Conservation (phyloP, 1,284 basidiomycete species). For the Melanopsichium pennsylvanicum region DNA sequence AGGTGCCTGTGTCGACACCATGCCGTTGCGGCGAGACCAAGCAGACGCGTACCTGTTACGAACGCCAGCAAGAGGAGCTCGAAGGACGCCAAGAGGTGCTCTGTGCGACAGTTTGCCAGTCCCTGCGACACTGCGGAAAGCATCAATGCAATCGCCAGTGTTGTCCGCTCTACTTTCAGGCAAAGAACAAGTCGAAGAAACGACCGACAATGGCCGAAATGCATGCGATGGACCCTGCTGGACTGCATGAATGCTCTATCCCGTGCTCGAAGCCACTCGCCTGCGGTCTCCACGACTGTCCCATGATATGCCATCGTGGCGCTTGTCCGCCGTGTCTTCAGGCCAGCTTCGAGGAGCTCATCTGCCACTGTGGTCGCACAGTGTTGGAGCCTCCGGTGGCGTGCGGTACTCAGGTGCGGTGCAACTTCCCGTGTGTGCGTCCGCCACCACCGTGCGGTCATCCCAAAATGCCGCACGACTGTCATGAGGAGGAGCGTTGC, state of each 20-base stretch:
- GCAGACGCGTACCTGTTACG: conserved; percentile 48
- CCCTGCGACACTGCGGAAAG: conserved; percentile 56
- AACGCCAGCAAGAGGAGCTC: conserved; percentile 38
- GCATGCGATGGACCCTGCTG: conserved; percentile 56
- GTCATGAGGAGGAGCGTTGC: conserved; percentile 60
- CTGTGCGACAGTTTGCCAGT: conserved; percentile 53
- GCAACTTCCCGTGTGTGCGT: conserved; percentile 61
- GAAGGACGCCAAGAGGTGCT: conserved; percentile 53
- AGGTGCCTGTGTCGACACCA: conserved; percentile 51
- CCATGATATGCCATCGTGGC: conserved; percentile 61
- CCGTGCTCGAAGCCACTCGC: conserved; percentile 56
- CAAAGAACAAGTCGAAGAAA: conserved; percentile 50
- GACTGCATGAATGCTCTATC: conserved; percentile 58
- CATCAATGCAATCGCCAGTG: conserved; percentile 58
- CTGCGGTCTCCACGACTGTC: conserved; percentile 59
- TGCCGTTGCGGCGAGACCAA: conserved; percentile 63
- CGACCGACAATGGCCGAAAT: conserved; percentile 46
- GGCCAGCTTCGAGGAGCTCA: conserved; percentile 61
- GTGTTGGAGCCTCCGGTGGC: conserved; percentile 64
- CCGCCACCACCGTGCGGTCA: conserved; percentile 61
- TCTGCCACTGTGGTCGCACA: conserved; percentile 62
- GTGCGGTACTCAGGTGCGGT: conserved; percentile 57
- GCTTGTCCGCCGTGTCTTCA: conserved; percentile 63
- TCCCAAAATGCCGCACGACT: conserved; percentile 61
- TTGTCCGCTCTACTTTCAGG: conserved; percentile 62